phyloP scores from a whole-genome alignment of 805 yeast species.

The Ogataea corticis region DNA sequence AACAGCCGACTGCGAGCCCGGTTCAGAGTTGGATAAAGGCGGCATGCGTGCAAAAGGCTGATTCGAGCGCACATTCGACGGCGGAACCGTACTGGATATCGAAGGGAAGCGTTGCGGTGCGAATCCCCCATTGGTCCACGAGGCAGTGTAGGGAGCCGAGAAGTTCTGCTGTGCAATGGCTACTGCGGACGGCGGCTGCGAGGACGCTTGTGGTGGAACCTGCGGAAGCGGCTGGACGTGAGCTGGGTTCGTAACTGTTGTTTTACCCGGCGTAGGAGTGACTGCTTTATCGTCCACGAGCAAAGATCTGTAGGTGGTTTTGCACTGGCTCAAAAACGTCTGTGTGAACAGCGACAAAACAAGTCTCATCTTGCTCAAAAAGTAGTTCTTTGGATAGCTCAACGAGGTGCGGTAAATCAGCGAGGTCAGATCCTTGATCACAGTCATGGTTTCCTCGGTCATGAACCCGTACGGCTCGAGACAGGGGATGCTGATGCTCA shows the following conservation, averaged over 20 bases:
- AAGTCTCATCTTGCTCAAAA: constrained; percentile 53
- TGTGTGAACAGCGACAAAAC: constrained; percentile 60
- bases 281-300: constrained; percentile 6
- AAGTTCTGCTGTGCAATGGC: neutral
- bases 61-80: neutral
- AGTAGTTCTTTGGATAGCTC: constrained; percentile 46
- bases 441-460: constrained; percentile 43
- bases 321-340: constrained; percentile 59
- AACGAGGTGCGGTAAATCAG: constrained; percentile 32
- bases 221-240: too few species aligned
- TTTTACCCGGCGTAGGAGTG: neutral
- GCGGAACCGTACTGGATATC: neutral
- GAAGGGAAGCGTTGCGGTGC: neutral
- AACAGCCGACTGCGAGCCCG: neutral
- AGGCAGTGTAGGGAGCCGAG: neutral
- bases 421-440: constrained; percentile 27
- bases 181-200: neutral
- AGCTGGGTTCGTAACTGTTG: neutral
- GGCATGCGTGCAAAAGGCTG: neutral
- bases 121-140: neutral
- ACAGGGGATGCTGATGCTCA: constrained; percentile 54
- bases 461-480: constrained; percentile 44
- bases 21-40: constrained; percentile 1
- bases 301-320: constrained; percentile 18
- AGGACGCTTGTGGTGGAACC: neutral